These are phyloP conservation scores for Botryosphaeria dothidea DNA, from an alignment of 2,329 filamentous ascomycete genomes.

Conservation along the genomic window DNA sequence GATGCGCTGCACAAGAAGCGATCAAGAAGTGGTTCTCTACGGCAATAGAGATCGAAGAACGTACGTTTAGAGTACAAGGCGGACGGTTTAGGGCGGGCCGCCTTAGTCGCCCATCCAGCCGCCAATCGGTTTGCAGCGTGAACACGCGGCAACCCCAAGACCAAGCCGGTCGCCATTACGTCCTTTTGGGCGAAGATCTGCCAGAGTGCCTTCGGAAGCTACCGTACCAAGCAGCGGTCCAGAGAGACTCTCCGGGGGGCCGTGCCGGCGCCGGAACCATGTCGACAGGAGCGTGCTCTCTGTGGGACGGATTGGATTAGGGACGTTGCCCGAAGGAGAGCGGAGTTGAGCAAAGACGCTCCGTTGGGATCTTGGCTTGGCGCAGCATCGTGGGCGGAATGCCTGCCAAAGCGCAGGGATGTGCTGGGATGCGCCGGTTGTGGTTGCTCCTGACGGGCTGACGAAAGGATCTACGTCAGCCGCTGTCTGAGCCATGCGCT, in stretches of 20 bases:
- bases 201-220: constrained; percentile 17
- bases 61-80: constrained; percentile 19
- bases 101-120: constrained; percentile 9
- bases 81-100: constrained; percentile 16
- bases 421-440: constrained; percentile 7
- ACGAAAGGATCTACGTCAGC: constrained; percentile 21
- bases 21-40: constrained; percentile 2
- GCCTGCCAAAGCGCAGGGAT: constrained; percentile 9
- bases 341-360: constrained; percentile 11
- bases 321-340: constrained; percentile 12
- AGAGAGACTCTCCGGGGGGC: constrained; percentile 1
- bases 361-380: constrained; percentile 12
- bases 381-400: constrained; percentile 1
- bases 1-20: not conserved
- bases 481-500: constrained; percentile 17
- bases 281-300: constrained; percentile 10
- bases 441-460: constrained; percentile 19
- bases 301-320: constrained; percentile 11
- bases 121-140: constrained; percentile 17
- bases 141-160: constrained; percentile 16
- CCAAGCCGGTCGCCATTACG: constrained; percentile 6
- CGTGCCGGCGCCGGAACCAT: not conserved
- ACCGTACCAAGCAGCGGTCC: constrained; percentile 15
- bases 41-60: constrained; percentile 16
- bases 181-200: constrained; percentile 15